Conservation (phyloP, 148 eudicot genomes). For the Simmondsia chinensis region DNA sequence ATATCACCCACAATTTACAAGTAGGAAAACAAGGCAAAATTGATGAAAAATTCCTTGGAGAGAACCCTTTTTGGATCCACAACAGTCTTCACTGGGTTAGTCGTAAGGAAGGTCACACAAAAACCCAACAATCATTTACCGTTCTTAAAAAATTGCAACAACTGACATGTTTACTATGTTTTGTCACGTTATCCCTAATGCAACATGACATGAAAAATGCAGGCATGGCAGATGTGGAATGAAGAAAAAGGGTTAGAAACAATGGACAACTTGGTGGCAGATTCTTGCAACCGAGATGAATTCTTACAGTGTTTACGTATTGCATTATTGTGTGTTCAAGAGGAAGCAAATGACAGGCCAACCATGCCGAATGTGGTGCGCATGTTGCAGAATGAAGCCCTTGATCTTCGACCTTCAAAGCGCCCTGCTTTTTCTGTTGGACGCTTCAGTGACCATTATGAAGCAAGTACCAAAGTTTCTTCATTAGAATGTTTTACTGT, state of each 20-base stretch:
- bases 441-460: conserved; percentile 11
- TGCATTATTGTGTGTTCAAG: conserved; percentile 35
- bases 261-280: conserved; percentile 16
- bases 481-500: conserved; percentile 7
- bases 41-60: no score
- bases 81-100: no score
- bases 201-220: no score
- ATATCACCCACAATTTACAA: no score
- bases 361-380: conserved; percentile 20
- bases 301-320: conserved; percentile 25
- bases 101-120: no score
- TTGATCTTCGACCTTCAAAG: conserved; percentile 16
- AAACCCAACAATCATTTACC: no score
- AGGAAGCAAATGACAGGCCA: conserved; percentile 25
- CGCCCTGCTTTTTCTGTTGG: conserved; percentile 21
- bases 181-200: no score
- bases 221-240: conserved; percentile 34
- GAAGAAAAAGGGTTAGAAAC: conserved; percentile 16
- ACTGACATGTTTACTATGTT: no score
- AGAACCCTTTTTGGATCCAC: no score
- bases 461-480: conserved; percentile 1
- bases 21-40: no score
- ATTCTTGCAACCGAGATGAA: conserved; percentile 4
- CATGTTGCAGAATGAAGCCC: conserved; percentile 18
- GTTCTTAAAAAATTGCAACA: no score